Evolutionary conservation across 1,139 yeast species (phyloP), one percentile per base, ranked within the genome.

Genomic region (Yamadazyma oceani): DNA sequence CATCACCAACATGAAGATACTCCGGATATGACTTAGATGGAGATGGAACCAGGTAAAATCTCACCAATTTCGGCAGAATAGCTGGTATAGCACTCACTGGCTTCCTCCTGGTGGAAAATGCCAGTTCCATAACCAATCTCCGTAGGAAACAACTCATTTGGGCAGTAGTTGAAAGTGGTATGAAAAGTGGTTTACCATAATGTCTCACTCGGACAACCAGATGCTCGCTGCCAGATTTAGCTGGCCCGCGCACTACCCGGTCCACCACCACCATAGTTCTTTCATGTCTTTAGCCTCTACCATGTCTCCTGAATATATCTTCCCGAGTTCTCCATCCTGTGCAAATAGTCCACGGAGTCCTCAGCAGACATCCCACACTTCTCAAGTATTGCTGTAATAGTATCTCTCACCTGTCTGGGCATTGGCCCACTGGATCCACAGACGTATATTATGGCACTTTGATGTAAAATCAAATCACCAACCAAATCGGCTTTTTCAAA

Each of bases 401-500:
- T 90, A 15, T 85, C 60, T 44, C 95, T 69, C 1, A 92, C 95
- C 56, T 92, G 94, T 26, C 82, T 74, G 1, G 99, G 98, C 98
- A 92, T 94, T 46, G 80, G 78, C 0, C 98, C 98, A 25, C 95
- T 82, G 10, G 96, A 83, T 0, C 98, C 97, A 66, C 98, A 90
- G 2, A 92, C 69, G 56, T 83, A 89, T 5, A 89, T 62, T 0
- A 75, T 61, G 0, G 87, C 94, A 14, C 69, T 56, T 31, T 74
- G 53, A n/a, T 80, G 65, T 3, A 76, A 57, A 7, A 89, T 57
- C 36, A 82, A 57, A 7, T 78, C 71, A 1, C 73, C 77, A 2
- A 89, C 61, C 17, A 66, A 37, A 3, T 65, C 57, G 23, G 69
- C 67, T 34, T 81, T 59, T 19, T 65, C 62, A 64, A 75, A 83